These are phyloP conservation scores for Psilocybe cubensis DNA, from an alignment of 768 basidiomycete species.

Conservation along the genomic window DNA sequence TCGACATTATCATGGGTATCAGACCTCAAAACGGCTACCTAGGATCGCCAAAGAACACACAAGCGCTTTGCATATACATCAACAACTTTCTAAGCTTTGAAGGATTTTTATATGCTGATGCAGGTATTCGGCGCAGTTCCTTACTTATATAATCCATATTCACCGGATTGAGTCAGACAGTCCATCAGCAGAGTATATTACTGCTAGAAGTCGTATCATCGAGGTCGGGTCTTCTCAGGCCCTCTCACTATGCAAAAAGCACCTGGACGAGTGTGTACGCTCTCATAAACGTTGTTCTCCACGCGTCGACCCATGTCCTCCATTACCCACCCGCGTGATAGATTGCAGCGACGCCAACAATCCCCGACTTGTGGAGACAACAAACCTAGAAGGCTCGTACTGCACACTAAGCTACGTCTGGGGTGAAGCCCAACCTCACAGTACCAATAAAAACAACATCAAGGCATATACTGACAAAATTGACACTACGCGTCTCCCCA, in stretches of 20 bases:
- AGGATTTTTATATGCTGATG: not conserved
- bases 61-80: not conserved
- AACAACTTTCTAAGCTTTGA: not conserved
- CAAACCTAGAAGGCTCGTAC: not conserved
- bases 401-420: slow-evolving; percentile 1
- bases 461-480: not conserved
- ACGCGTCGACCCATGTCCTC: not conserved
- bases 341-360: not conserved
- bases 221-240: not conserved
- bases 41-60: not conserved
- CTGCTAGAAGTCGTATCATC: not conserved
- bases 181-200: not conserved
- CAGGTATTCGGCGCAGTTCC: not conserved
- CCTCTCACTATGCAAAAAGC: not conserved
- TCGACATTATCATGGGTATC: not conserved
- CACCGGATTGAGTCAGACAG: not conserved
- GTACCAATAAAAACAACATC: not conserved
- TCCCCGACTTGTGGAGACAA: not conserved
- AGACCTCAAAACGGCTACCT: not conserved
- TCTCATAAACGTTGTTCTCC: not conserved
- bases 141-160: not conserved
- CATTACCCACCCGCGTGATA: slow-evolving; percentile 1
- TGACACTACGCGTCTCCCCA: not conserved
- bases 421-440: not conserved
- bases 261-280: not conserved